Base-by-base conservation (phyloP, 495 filamentous ascomycete species). In the Aspergillus heteromorphus region DNA sequence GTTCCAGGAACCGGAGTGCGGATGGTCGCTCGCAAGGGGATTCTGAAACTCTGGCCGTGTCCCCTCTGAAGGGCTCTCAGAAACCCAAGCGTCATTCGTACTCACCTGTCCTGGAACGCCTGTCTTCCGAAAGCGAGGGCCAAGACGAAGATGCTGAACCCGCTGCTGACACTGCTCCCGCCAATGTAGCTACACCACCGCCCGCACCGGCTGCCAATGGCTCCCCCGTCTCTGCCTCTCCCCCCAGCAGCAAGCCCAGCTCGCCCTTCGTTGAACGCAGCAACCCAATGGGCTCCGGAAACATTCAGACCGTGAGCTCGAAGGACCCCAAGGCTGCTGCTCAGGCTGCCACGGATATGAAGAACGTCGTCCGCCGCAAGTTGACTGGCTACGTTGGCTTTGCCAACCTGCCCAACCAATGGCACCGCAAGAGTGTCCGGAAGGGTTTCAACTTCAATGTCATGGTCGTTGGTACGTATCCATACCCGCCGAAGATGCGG, bases 361-460 rank as follows among this genome's bases (percentile, higher is more conserved):
- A 89, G 76, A 97, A 98, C 73, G 95, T 98, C 68, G 93, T 98
- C 54, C 89, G 95, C 70, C 83, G 95, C 74, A 98, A 98, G 83
- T 75, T 98, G 65, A 97, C 93, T 42, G 93, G 93, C 56, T 98
- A 97, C 66, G 93, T 98, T 64, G 93, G 93, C 52, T 98, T 98
- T 71, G 93, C 93, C 69, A 98, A 98, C 70, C 78, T 98, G 73
- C 93, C 93, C 41, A 98, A 98, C 76, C 93, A 98, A 75, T 98
- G 95, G 95, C 93, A 98, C 80, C 91, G 93, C 73, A 98, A 98
- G 87, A 96, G 92, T 82, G 95, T 98, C 64, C 88, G 93, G 67
- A 98, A 98, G 74, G 93, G 93, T 55, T 98, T 98, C 85, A 98
- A 97, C 82, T 98, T 98, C 82, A 98, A 98, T 68, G 93, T 97